Evolutionary conservation across 148 eudicot genomes (phyloP).

Genomic region (Vaccinium darrowii): DNA sequence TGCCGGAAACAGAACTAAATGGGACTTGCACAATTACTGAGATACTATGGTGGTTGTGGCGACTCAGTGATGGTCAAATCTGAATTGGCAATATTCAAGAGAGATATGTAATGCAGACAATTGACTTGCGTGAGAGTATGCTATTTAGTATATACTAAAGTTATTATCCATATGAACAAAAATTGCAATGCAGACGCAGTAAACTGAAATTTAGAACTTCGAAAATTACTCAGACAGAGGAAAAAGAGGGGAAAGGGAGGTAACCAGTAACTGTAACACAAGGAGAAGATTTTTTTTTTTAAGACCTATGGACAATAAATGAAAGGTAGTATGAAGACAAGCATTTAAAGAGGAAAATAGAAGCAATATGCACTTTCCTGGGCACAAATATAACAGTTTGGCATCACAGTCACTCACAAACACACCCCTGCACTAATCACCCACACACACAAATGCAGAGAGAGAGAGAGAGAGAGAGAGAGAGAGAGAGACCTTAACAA

Average conservation of each 20-base stretch:
- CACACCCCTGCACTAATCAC: background rate
- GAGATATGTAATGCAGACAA: background rate
- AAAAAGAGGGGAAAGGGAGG: background rate
- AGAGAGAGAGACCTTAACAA: too few relatives aligned
- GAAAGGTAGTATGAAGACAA: background rate
- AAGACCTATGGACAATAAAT: background rate
- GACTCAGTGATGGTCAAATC: background rate
- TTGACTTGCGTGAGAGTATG: background rate
- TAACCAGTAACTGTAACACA: background rate
- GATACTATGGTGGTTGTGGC: background rate
- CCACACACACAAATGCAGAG: background rate
- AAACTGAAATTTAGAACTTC: background rate
- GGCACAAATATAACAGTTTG: background rate
- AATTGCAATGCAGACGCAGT: background rate
- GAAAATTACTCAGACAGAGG: background rate
- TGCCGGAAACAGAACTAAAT: background rate
- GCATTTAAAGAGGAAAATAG: background rate
- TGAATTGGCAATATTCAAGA: background rate
- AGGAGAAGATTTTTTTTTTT: background rate
- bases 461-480: too few relatives aligned
- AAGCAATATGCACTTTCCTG: background rate
- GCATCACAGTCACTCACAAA: background rate
- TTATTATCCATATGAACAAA: background rate
- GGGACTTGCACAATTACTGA: background rate
- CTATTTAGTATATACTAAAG: background rate